Evolutionary conservation across 768 basidiomycete species (phyloP), one percentile per base, ranked within the genome.

Genomic region (Tricholoma sp.): DNA sequence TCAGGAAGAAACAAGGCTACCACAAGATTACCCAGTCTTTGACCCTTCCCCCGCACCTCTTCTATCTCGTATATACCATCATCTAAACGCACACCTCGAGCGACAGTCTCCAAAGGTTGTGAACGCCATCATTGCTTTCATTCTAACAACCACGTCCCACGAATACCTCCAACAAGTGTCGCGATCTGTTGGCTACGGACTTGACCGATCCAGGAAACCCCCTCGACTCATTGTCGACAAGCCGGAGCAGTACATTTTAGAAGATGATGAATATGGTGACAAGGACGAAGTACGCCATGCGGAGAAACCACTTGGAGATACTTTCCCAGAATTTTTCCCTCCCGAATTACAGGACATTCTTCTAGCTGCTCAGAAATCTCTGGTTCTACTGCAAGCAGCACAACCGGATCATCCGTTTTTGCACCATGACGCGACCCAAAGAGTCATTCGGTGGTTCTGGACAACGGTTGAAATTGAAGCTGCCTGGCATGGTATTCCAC

Each of bases 271-370:
- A 11, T 79, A 74, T 36, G 66, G 70, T 2, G 71, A 72, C 8
- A 70, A 73, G 12, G 75, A 74, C 34, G 70, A 74, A 15, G 65
- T 74, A 11, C 73, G 75, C 13, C 72, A 76, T 9, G 65, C 71
- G 56, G 62, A 72, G 57, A 65, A 72, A 61, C 45, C 66, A 50
- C 58, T 72, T n/a, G 73, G 74, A 37, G 71, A 74, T 3, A 66
- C 69, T 6, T 86, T 84, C 60, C 91, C 91, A 0, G 68, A 69
- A 4, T 93, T 94, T 68, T 80, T 93, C 57, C 78, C 81, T 3
- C 59, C 61, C 5, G 73, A 73, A 11, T 67, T 87, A 29, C 70
- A 80, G 6, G 73, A 78, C 45, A 74, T 81, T 6, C 69, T 93
- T 3, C 78, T 82, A 11, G 80, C 81, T 3, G 89, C 89, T 1